A percentile compares a stretch with the other conserved stretches of the same genome.
Conservation (phyloP, 1,284 basidiomycete species). For the Marasmius tenuissimus region DNA sequence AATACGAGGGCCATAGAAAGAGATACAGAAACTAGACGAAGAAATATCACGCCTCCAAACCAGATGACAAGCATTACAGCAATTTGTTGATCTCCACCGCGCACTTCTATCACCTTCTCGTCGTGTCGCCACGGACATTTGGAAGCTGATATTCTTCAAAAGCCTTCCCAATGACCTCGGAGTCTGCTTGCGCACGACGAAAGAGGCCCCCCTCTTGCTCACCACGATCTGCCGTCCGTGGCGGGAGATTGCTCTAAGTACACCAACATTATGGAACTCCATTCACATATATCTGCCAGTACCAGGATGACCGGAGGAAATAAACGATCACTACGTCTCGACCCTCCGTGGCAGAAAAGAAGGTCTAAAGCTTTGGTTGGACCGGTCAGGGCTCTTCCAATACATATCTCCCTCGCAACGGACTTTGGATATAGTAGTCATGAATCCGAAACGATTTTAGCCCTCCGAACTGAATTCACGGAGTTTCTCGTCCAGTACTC, state of each 20-base stretch:
- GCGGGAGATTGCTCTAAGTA: background rate
- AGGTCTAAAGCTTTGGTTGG: background rate
- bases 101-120: background rate
- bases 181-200: background rate
- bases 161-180: background rate
- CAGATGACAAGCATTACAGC: background rate
- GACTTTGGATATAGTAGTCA: no score
- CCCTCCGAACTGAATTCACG: no score
- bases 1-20: background rate
- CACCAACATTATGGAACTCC: background rate
- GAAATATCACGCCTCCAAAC: background rate
- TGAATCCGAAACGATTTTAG: no score
- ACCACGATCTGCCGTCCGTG: background rate
- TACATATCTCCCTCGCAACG: background rate
- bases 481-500: no score
- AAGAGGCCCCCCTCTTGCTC: background rate
- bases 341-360: background rate
- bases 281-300: background rate
- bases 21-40: background rate
- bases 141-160: background rate
- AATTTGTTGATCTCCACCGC: background rate
- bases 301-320: background rate
- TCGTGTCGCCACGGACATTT: background rate
- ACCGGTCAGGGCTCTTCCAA: background rate
- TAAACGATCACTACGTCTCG: background rate